Evolutionary conservation across 805 yeast species (phyloP).

Genomic region (Maudiozyma barnettii): DNA sequence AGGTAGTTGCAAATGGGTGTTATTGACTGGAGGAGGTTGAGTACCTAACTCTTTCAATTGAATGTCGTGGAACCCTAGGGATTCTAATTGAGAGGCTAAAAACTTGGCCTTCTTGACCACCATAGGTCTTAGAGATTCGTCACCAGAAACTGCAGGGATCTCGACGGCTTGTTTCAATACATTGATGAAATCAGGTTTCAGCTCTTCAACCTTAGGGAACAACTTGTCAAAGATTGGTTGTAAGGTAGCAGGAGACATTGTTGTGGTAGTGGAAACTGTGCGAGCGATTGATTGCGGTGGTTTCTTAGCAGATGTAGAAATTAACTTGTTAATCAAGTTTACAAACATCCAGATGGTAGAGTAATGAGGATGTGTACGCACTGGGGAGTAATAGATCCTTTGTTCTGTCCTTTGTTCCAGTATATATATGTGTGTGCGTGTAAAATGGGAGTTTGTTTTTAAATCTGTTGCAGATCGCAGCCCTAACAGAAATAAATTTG

Average conservation of each 20-base stretch:
- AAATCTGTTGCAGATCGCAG: too few species aligned
- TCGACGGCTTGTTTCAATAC: constrained; percentile 78
- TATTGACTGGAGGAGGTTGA: constrained; percentile 85
- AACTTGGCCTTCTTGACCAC: constrained; percentile 87
- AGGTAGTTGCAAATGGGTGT: constrained; percentile 64
- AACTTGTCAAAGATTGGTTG: constrained; percentile 18
- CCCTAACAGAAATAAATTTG: too few species aligned
- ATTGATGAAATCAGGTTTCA: constrained; percentile 64
- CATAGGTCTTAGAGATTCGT: constrained; percentile 76
- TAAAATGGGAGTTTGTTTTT: too few species aligned
- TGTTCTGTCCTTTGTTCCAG: too few species aligned
- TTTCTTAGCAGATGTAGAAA: background rate
- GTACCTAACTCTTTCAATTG: constrained; percentile 74
- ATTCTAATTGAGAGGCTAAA: constrained; percentile 55
- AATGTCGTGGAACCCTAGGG: constrained; percentile 74
- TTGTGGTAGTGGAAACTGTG: background rate
- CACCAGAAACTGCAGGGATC: constrained; percentile 91
- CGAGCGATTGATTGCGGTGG: background rate
- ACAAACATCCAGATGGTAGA: background rate
- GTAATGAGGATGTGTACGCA: too few species aligned
- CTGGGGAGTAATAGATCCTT: too few species aligned
- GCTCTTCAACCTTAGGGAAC: constrained; percentile 55
- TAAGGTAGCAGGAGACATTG: constrained; percentile 9
- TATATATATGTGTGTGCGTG: too few species aligned
- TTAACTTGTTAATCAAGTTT: constrained; percentile 1